A percentile compares a stretch with the other conserved stretches of the same genome.
Conservation (phyloP, 1,284 basidiomycete species). For the Tilletia setariae region DNA sequence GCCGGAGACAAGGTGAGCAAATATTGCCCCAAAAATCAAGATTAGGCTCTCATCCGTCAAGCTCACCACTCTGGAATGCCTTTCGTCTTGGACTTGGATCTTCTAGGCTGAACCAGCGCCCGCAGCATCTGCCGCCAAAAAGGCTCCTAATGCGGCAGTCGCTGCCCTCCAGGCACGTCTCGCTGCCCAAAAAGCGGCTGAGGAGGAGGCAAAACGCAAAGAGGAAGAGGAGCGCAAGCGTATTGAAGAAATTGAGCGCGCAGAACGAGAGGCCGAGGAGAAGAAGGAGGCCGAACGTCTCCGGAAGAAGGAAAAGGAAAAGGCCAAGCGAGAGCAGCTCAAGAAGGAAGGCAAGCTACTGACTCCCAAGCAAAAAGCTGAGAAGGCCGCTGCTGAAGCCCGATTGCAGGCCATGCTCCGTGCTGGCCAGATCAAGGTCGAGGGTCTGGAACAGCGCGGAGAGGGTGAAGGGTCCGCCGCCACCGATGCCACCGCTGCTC, state of each 20-base stretch:
- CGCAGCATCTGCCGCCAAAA: constrained; percentile 31
- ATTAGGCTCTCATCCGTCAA: background rate
- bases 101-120: constrained; percentile 23
- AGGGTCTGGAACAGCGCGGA: constrained; percentile 67
- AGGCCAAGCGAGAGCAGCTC: constrained; percentile 50
- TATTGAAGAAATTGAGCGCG: constrained; percentile 50
- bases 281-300: constrained; percentile 48
- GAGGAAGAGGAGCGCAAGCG: constrained; percentile 42
- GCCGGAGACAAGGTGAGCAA: constrained; percentile 20
- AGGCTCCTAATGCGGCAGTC: constrained; percentile 47
- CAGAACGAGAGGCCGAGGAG: constrained; percentile 49
- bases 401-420: constrained; percentile 85
- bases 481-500: constrained; percentile 55
- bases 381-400: constrained; percentile 83
- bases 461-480: constrained; percentile 49
- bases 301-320: constrained; percentile 52
- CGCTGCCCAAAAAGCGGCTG: constrained; percentile 52
- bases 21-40: background rate
- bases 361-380: constrained; percentile 80
- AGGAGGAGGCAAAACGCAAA: constrained; percentile 42
- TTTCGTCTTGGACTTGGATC: background rate
- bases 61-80: background rate
- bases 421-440: constrained; percentile 78
- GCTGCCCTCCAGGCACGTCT: constrained; percentile 50
- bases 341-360: constrained; percentile 53